Evolutionary conservation across 2,329 filamentous ascomycete genomes (phyloP), one percentile per base, ranked within the genome.

Genomic region (Corynespora cassiicola): DNA sequence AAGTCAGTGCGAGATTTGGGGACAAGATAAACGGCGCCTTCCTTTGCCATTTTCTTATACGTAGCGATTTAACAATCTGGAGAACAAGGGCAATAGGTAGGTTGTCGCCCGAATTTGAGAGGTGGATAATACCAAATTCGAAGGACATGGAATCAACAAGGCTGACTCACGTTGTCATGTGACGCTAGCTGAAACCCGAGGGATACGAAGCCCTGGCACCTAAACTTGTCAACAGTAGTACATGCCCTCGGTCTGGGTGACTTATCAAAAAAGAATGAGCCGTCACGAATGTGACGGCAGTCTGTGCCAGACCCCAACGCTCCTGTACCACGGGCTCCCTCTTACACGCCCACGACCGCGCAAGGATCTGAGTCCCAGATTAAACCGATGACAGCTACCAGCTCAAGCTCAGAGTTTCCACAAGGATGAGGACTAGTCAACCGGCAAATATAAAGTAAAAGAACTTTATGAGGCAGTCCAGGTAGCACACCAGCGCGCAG

Each of bases 241-340:
- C 30, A 15, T 35, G 33, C 25, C 49, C 34, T 26, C 42, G 34
- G 15, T 9, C 36, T 21, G 57, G 49, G 37, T 33, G 8, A 74
- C 71, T 67, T 72, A 74, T 73, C 56, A 63, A 65, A 68, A 71
- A 69, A 52, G 45, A 39, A 43, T 30, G 35, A 39, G 52, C 62
- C 66, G 55, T 50, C 61, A 33, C 34, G 35, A 53, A 54, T n/a
- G n/a, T 50, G 49, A 58, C 52, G 45, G 54, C 50, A 29, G 16
- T 38, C 12, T 12, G 25, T 36, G 50, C 41, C 35, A 51, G 44
- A 49, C 54, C 36, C 45, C 31, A 42, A 39, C 46, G 25, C 26
- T 17, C 20, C 28, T 47, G 23, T 29, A 43, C 45, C 43, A 52
- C 48, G 31, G 33, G 42, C 50, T 33, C 55, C 59, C 47, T 48